These are phyloP conservation scores for Dryas alaskensis DNA, from an alignment of 306 rosid species.

Conservation along the genomic window DNA sequence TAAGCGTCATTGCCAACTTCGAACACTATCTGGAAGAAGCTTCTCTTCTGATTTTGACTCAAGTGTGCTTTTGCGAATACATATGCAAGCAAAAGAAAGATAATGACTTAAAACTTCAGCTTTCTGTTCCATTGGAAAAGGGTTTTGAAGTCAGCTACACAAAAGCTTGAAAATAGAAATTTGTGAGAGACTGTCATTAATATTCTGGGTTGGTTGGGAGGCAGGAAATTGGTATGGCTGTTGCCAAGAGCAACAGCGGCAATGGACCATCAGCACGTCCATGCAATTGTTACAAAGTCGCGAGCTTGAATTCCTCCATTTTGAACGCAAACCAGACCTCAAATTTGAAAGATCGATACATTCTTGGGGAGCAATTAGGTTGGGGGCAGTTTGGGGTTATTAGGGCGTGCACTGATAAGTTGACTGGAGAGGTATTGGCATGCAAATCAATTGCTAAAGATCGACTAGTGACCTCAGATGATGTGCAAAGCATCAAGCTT, in stretches of 20 bases:
- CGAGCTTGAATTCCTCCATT: constrained; percentile 55
- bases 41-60: constrained; percentile 29
- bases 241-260: constrained; percentile 50
- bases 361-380: constrained; percentile 78
- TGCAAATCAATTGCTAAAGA: constrained; percentile 88
- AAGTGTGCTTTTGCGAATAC: constrained; percentile 21
- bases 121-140: constrained; percentile 8
- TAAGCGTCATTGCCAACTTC: constrained; percentile 22
- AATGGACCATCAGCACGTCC: constrained; percentile 35
- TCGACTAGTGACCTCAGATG: constrained; percentile 67
- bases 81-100: constrained; percentile 14
- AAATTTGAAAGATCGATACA: constrained; percentile 55
- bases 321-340: constrained; percentile 50
- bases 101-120: constrained; percentile 17
- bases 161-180: constrained; percentile 4
- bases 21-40: constrained; percentile 17
- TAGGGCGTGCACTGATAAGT: constrained; percentile 59
- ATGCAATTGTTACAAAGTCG: constrained; percentile 58
- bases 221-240: constrained; percentile 60
- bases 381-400: constrained; percentile 87
- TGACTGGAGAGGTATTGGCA: constrained; percentile 67
- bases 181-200: constrained; percentile 21
- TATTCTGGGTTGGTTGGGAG: constrained; percentile 31
- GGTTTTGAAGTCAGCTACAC: neutral
- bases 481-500: constrained; percentile 68